A percentile compares a stretch with the other conserved stretches of the same genome.
phyloP scores from a whole-genome alignment of 139 green algal genomes.

The Chlamydomonas schloesseri region DNA sequence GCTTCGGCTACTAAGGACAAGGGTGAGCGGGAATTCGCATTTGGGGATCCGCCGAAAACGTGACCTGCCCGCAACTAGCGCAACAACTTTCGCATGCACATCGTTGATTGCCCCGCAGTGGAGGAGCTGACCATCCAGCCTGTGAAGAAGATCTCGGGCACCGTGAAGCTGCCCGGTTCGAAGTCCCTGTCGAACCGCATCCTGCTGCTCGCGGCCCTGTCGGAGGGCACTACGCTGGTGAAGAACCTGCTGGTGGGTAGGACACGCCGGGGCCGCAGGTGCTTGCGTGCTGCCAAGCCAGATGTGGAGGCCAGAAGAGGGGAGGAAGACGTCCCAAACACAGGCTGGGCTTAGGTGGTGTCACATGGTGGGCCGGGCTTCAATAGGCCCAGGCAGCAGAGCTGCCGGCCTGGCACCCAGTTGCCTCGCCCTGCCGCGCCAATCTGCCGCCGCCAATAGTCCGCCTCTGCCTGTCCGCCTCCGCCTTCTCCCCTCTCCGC shows the following conservation, averaged over 20 bases:
- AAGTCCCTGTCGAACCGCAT: conserved; percentile 98
- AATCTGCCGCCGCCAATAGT: too few relatives aligned
- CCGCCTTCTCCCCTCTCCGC: too few relatives aligned
- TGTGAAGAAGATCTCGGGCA: conserved; percentile 73
- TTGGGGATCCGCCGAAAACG: not conserved
- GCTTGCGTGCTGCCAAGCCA: not conserved
- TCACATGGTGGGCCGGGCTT: too few relatives aligned
- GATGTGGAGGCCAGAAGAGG: not conserved
- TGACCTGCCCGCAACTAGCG: not conserved
- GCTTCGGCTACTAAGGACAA: conserved; percentile 37
- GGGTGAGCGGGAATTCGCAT: not conserved
- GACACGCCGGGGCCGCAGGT: not conserved
- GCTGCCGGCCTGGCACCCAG: too few relatives aligned
- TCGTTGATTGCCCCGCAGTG: conserved; percentile 38
- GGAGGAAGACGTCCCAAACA: too few relatives aligned
- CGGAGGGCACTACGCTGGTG: conserved; percentile 88
- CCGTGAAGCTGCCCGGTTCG: conserved; percentile 92
- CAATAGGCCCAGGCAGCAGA: too few relatives aligned
- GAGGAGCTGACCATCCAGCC: conserved; percentile 76
- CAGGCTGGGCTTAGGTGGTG: too few relatives aligned
- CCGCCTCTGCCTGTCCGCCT: too few relatives aligned
- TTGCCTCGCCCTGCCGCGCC: too few relatives aligned
- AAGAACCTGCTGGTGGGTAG: conserved; percentile 94
- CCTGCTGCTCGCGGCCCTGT: conserved; percentile 94
- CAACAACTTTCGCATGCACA: not conserved